A percentile compares a stretch with the other conserved stretches of the same genome.
Evolutionary conservation across 2,329 filamentous ascomycete species (phyloP).

Genomic region (Phoma herbarum): DNA sequence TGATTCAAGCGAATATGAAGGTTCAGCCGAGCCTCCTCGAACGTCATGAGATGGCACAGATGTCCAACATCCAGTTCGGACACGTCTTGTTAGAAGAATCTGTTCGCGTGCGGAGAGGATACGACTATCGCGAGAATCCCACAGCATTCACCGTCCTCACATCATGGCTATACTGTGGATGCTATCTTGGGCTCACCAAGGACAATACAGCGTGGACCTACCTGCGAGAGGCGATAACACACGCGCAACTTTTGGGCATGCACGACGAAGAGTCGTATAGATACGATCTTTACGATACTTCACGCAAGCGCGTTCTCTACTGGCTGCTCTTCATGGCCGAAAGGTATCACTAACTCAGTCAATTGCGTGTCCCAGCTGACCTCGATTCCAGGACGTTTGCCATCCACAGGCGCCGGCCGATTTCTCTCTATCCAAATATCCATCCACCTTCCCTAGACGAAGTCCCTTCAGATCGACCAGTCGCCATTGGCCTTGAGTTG

Average conservation of each 20-base stretch:
- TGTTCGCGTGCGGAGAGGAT: constrained; percentile 63
- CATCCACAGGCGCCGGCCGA: constrained; percentile 69
- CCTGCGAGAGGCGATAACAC: constrained; percentile 67
- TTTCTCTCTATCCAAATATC: constrained; percentile 68
- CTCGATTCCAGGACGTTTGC: constrained; percentile 64
- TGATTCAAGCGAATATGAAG: constrained; percentile 59
- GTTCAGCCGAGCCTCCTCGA: constrained; percentile 56
- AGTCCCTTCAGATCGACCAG: constrained; percentile 62
- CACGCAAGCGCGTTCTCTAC: too few species aligned
- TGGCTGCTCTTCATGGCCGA: constrained; percentile 70
- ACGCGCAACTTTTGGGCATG: constrained; percentile 66
- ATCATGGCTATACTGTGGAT: constrained; percentile 68
- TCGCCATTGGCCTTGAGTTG: constrained; percentile 67
- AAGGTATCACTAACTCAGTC: constrained; percentile 52
- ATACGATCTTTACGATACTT: constrained; percentile 60
- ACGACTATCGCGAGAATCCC: constrained; percentile 66
- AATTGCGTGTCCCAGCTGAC: constrained; percentile 5
- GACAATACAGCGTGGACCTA: constrained; percentile 70
- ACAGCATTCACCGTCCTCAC: constrained; percentile 67
- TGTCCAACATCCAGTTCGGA: constrained; percentile 57
- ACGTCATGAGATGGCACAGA: constrained; percentile 55
- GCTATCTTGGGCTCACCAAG: constrained; percentile 69
- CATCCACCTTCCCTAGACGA: constrained; percentile 60
- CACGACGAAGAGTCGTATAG: constrained; percentile 67
- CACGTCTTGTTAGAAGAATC: constrained; percentile 67